Conservation (phyloP, 306 rosid genomes). For the Leucaena leucocephala region DNA sequence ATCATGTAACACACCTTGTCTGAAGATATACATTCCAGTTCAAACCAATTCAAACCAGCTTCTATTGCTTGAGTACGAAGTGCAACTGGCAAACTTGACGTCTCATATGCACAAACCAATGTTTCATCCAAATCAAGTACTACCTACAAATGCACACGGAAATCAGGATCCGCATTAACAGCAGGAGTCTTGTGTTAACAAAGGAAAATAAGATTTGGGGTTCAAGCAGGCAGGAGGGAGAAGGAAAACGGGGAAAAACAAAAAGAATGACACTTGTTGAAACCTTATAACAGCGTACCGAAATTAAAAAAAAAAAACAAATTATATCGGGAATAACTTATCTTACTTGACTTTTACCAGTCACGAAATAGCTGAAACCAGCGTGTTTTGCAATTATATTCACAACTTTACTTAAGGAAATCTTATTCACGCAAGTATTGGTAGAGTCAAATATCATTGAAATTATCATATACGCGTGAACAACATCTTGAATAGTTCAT, state of each 20-base stretch:
- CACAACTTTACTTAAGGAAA: slow-evolving; percentile 19
- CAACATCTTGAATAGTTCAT: not conserved
- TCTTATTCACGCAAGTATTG: slow-evolving; percentile 1
- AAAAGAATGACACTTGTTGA: not conserved
- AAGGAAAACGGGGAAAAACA: not conserved
- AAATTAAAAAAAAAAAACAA: not conserved
- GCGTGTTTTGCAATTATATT: slow-evolving; percentile 21
- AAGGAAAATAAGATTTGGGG: slow-evolving; percentile 1
- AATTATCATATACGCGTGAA: not conserved
- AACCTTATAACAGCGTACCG: not conserved
- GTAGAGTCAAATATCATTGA: not conserved
- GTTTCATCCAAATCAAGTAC: slow-evolving; percentile 98
- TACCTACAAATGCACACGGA: slow-evolving; percentile 59
- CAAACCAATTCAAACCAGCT: slow-evolving; percentile 92
- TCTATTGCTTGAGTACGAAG: slow-evolving; percentile 69
- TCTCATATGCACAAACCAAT: slow-evolving; percentile 81
- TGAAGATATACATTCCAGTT: slow-evolving; percentile 76
- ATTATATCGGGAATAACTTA: not conserved
- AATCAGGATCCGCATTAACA: slow-evolving; percentile 30
- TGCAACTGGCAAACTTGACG: slow-evolving; percentile 68
- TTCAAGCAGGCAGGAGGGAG: not conserved
- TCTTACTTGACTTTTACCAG: not conserved
- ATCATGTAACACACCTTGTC: slow-evolving; percentile 62
- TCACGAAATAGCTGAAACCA: not conserved
- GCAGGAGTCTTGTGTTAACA: slow-evolving; percentile 5